Percentiles rank a stretch among this genome's conserved stretches.
Conservation (phyloP, 306 rosid species). For the Rosa multiflora region DNA sequence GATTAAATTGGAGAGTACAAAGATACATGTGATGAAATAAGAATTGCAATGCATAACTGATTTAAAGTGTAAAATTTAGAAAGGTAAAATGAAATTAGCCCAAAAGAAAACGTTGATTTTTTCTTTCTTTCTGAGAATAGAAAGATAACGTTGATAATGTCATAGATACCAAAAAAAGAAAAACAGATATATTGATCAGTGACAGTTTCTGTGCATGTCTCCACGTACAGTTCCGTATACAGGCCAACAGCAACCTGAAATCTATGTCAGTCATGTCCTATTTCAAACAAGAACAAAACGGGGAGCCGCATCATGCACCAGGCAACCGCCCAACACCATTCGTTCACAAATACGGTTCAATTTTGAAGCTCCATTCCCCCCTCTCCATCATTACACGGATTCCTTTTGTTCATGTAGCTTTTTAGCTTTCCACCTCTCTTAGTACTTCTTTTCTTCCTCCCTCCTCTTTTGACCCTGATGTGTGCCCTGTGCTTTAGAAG, state of each 20-base stretch:
- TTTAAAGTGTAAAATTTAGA: no score
- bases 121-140: no score
- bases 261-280: not conserved
- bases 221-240: not conserved
- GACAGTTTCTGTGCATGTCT: not conserved
- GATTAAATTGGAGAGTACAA: no score
- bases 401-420: not conserved
- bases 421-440: not conserved
- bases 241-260: slow-evolving; percentile 5
- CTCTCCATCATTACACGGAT: slow-evolving; percentile 13
- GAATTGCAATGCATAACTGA: no score
- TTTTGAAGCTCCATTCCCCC: slow-evolving; percentile 9
- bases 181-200: not conserved
- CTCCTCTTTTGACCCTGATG: slow-evolving; percentile 3
- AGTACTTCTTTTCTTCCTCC: not conserved
- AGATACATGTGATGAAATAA: no score
- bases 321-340: not conserved
- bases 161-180: no score
- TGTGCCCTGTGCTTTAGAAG: slow-evolving; percentile 17
- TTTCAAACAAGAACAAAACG: not conserved
- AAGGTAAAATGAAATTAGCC: no score
- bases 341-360: slow-evolving; percentile 5
- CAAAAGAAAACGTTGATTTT: no score
- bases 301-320: not conserved
- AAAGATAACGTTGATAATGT: no score